Evolutionary conservation across 2,329 filamentous ascomycete genomes (phyloP), one percentile per base, ranked within the genome.

Genomic region (Anthostomella pinea): DNA sequence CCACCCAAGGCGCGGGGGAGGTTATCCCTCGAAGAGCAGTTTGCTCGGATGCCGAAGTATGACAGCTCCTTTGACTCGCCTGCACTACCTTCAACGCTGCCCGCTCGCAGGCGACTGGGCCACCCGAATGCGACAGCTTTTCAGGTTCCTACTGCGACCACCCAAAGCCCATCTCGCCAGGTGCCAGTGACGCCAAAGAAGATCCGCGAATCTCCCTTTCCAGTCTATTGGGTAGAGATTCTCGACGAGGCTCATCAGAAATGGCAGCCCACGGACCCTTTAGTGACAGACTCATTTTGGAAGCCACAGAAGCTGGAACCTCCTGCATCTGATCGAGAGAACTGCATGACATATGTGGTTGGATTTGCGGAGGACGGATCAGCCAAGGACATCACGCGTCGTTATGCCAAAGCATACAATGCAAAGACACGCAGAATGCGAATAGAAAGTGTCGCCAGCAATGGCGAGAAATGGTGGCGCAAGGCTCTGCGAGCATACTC

Each of bases 151-250:
- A 45, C 57, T 2, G 54, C 67, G 33, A 62, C 59, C 8, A 60
- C 64, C 16, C 58, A 59, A 21, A 63, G 60, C 1, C 49, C 49
- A 1, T 46, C 58, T 2, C 54, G 55, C n/a, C 51, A 52, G 24
- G 48, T 46, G 17, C 60, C 57, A 53, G 63, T 57, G 16, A 53
- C 48, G 33, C 65, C 56, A 8, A 67, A 64, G 35, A 64, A 57
- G 10, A 75, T 84, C 8, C 73, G 73, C 16, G 87, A 91, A 54
- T 90, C 88, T 0, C 63, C 77, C 0, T 87, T 83, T 53, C 93
- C 93, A 0, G 74, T 97, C 3, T 97, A 89, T 58, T 98, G 93
- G 93, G 83, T 96, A 1, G 93, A 98, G 64, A 83, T 87, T 3
- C 86, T 95, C 47, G 90, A 96, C 46, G 71, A 81, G 35, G 85